A percentile compares a stretch with the other conserved stretches of the same genome.
Evolutionary conservation across 345 rosid genomes (phyloP).

Genomic region (Cardamine chenopodiifolia): DNA sequence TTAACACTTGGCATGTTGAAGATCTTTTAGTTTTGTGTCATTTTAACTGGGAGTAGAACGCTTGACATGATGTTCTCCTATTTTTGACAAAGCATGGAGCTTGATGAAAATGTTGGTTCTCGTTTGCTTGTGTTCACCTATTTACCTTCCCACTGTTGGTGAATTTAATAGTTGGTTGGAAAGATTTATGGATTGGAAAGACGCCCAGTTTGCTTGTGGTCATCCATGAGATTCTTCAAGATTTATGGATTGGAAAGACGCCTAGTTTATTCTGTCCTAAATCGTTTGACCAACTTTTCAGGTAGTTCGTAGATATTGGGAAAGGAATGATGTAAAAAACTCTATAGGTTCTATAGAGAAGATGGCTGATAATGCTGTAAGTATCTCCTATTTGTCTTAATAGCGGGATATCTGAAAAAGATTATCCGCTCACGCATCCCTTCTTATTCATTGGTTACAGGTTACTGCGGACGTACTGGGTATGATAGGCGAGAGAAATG

Average conservation of each 20-base stretch:
- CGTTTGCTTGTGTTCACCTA: background rate
- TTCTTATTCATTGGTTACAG: slow-evolving; percentile 49
- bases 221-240: too few species aligned
- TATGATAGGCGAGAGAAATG: slow-evolving; percentile 65
- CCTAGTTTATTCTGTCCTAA: slow-evolving; percentile 20
- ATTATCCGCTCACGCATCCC: background rate
- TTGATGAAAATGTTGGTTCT: background rate
- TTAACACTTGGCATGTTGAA: background rate
- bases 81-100: slow-evolving; percentile 16
- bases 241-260: slow-evolving; percentile 7
- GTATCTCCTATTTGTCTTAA: slow-evolving; percentile 29
- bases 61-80: slow-evolving; percentile 1
- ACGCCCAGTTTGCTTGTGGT: background rate
- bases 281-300: slow-evolving; percentile 44
- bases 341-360: slow-evolving; percentile 75
- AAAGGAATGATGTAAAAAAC: slow-evolving; percentile 81
- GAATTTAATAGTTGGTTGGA: background rate
- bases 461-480: slow-evolving; percentile 84
- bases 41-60: slow-evolving; percentile 3
- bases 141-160: background rate
- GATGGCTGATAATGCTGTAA: slow-evolving; percentile 94
- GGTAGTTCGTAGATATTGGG: slow-evolving; percentile 90
- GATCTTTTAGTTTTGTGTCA: background rate
- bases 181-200: slow-evolving; percentile 14
- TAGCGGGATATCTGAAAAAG: background rate